Percentiles rank a stretch among this genome's conserved stretches.
Conservation (phyloP, 129 eudicot species). For the Flaveria ramosissima region DNA sequence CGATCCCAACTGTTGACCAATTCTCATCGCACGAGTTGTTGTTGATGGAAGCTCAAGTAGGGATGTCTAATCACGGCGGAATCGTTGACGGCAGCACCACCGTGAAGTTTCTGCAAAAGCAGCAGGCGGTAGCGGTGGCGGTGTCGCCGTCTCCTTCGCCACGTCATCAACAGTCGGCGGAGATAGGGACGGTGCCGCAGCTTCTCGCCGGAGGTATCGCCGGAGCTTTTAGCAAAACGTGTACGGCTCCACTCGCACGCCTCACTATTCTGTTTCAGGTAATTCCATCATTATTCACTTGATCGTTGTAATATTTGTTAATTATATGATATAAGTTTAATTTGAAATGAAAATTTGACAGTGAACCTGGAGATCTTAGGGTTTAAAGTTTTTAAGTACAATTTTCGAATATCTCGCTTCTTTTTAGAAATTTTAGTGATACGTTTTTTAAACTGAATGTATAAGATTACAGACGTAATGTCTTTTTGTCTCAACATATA, state of each 20-base stretch:
- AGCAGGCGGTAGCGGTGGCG: conserved; percentile 36
- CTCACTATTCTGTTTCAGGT: conserved; percentile 94
- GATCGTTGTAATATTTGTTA: neutral
- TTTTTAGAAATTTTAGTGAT: conserved; percentile 6
- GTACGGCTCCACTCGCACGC: conserved; percentile 89
- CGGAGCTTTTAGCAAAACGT: conserved; percentile 87
- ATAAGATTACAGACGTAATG: neutral
- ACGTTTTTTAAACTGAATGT: neutral
- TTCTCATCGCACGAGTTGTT: conserved; percentile 11
- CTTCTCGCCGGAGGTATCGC: conserved; percentile 87
- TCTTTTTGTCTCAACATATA: neutral
- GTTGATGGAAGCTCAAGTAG: conserved; percentile 64
- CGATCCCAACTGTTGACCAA: neutral
- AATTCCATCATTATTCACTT: neutral
- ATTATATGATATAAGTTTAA: neutral
- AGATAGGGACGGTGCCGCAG: conserved; percentile 75
- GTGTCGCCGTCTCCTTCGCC: conserved; percentile 24
- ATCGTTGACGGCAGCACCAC: conserved; percentile 54
- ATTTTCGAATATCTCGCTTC: too few species aligned
- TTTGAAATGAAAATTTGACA: neutral
- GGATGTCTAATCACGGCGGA: conserved; percentile 47
- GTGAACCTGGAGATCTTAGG: neutral
- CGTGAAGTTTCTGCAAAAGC: conserved; percentile 50
- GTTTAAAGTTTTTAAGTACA: too few species aligned
- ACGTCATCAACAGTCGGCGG: conserved; percentile 47